Evolutionary conservation across 306 rosid species (phyloP).

Genomic region (Dryas drummondii): DNA sequence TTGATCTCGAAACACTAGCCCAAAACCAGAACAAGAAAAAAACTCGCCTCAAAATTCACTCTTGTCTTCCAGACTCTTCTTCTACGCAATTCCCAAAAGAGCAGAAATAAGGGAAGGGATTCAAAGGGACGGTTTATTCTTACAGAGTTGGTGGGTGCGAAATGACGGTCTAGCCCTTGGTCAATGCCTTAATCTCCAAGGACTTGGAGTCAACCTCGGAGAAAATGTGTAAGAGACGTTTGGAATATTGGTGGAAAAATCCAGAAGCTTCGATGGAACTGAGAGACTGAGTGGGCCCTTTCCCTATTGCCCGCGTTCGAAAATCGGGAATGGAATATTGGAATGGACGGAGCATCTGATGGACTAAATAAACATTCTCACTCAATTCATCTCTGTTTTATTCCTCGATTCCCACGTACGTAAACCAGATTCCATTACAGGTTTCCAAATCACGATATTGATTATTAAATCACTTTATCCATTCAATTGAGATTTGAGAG

Average conservation of each 20-base stretch:
- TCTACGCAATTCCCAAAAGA: too few species aligned
- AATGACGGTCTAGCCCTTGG: not conserved
- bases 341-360: not conserved
- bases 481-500: too few species aligned
- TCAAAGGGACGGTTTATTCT: too few species aligned
- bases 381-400: too few species aligned
- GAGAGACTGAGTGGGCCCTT: not conserved
- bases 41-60: not conserved
- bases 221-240: too few species aligned
- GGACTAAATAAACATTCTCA: not conserved
- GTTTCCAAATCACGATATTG: not conserved
- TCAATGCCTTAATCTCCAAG: not conserved
- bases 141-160: too few species aligned
- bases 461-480: not conserved
- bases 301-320: not conserved
- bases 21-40: not conserved
- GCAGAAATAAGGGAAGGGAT: too few species aligned
- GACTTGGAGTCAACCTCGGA: not conserved
- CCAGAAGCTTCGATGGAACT: constrained; percentile 16
- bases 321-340: not conserved
- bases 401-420: not conserved
- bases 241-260: not conserved
- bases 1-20: too few species aligned
- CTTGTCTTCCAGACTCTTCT: too few species aligned
- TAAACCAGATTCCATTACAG: not conserved